phyloP scores from a whole-genome alignment of 352 stramenopile genomes.

The Globisporangium perplexum region DNA sequence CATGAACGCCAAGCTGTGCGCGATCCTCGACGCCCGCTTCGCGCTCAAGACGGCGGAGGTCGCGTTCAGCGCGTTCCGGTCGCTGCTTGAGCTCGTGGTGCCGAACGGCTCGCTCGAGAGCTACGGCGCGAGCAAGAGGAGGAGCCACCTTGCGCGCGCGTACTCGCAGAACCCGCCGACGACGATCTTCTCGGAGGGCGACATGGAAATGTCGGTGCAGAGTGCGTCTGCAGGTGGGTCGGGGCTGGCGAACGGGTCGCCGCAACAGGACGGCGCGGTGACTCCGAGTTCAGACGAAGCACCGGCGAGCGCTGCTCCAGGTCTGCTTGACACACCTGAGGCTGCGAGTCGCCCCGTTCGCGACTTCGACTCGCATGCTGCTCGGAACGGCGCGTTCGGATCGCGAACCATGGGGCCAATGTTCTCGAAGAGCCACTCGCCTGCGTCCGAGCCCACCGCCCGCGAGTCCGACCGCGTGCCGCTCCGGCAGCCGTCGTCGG shows the following conservation, averaged over 20 bases:
- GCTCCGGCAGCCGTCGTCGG: not conserved
- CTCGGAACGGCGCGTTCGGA: not conserved
- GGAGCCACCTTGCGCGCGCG: not conserved
- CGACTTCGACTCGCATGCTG: too few relatives aligned
- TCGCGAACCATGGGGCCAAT: not conserved
- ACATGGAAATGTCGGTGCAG: not conserved
- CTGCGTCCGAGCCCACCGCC: not conserved
- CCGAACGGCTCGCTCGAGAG: conserved; percentile 38
- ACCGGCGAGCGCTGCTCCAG: too few relatives aligned
- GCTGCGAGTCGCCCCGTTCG: too few relatives aligned
- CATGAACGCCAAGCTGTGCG: conserved; percentile 19
- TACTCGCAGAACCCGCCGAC: not conserved
- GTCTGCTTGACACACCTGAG: too few relatives aligned
- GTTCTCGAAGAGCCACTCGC: not conserved
- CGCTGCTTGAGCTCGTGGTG: conserved; percentile 47
- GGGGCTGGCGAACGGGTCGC: too few relatives aligned
- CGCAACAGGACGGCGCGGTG: too few relatives aligned
- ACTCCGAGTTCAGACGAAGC: too few relatives aligned
- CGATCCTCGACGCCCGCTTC: conserved; percentile 22
- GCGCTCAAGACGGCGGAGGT: conserved; percentile 23
- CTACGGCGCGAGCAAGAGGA: conserved; percentile 1
- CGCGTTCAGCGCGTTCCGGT: conserved; percentile 27
- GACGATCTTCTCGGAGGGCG: not conserved
- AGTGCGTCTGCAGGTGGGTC: not conserved
- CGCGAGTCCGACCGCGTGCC: not conserved